Evolutionary conservation across 164 flowering plant genomes (phyloP).

Genomic region (Echeveria elegans): DNA sequence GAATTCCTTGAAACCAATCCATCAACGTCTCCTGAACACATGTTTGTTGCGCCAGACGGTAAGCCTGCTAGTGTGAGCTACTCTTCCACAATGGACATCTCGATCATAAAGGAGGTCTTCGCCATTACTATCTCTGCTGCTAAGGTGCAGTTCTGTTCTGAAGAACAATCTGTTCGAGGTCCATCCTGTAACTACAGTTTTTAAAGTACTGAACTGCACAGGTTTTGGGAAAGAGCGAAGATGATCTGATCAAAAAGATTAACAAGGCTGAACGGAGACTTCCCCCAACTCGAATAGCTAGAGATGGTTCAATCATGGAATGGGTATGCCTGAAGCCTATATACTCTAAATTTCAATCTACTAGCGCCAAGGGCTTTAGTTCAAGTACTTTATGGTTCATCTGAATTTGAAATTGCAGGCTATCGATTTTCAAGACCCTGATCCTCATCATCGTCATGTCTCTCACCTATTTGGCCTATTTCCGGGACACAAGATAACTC

Average conservation of each 20-base stretch:
- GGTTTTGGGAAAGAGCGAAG: constrained; percentile 61
- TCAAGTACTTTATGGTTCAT: no score
- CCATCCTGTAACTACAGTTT: no score
- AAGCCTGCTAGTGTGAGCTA: constrained; percentile 87
- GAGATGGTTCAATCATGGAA: constrained; percentile 91
- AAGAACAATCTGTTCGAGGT: neutral
- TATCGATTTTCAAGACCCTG: constrained; percentile 77
- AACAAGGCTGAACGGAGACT: constrained; percentile 50
- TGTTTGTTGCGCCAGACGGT: constrained; percentile 78
- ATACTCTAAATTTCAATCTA: neutral
- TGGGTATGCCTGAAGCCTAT: constrained; percentile 45
- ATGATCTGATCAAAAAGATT: constrained; percentile 42
- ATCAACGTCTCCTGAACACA: constrained; percentile 95
- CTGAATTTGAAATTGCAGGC: no score
- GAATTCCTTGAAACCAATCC: constrained; percentile 81
- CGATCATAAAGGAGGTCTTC: constrained; percentile 78
- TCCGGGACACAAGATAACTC: constrained; percentile 79
- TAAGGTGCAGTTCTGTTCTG: constrained; percentile 36
- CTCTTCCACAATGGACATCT: constrained; percentile 91
- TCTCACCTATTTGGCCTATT: constrained; percentile 88
- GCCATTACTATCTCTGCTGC: constrained; percentile 62
- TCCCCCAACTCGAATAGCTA: constrained; percentile 55
- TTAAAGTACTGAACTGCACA: constrained; percentile 12
- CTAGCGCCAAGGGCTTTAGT: no score
- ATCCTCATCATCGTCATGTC: constrained; percentile 75